Evolutionary conservation across 2,329 filamentous ascomycete species (phyloP).

Genomic region (Penicillium palitans): DNA sequence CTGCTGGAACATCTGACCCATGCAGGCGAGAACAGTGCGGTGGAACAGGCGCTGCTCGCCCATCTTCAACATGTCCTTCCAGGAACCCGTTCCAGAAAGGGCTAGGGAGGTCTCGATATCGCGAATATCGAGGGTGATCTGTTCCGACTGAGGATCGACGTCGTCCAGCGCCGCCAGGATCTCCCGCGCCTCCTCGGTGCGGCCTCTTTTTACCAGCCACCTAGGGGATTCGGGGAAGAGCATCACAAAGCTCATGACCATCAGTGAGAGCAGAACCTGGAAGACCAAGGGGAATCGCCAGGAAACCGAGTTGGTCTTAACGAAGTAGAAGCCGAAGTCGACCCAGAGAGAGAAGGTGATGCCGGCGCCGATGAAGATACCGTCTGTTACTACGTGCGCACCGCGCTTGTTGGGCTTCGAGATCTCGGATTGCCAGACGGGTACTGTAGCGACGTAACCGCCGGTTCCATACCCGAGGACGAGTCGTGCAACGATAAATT

Average conservation of each 20-base stretch:
- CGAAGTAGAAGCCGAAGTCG: constrained; percentile 47
- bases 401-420: constrained; percentile 30
- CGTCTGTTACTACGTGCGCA: constrained; percentile 51
- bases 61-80: constrained; percentile 42
- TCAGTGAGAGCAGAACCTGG: constrained; percentile 37
- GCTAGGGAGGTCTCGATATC: constrained; percentile 44
- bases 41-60: constrained; percentile 39
- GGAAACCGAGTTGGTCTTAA: constrained; percentile 39
- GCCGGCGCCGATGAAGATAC: constrained; percentile 50
- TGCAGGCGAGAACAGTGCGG: constrained; percentile 35
- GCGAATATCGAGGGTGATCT: constrained; percentile 41
- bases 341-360: constrained; percentile 52
- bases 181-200: constrained; percentile 35
- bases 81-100: constrained; percentile 37
- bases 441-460: constrained; percentile 47
- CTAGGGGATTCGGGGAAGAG: constrained; percentile 44
- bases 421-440: constrained; percentile 46
- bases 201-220: constrained; percentile 50
- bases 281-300: constrained; percentile 48
- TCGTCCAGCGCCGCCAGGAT: constrained; percentile 45
- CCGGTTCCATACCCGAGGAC: constrained; percentile 43
- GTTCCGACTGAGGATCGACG: constrained; percentile 42
- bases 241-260: constrained; percentile 37
- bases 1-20: constrained; percentile 40
- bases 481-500: constrained; percentile 32